Percentiles rank a stretch among this genome's conserved stretches.
These are phyloP conservation scores for Arthrobotrys sinensis DNA, from an alignment of 2,329 filamentous ascomycete species.

Conservation along the genomic window DNA sequence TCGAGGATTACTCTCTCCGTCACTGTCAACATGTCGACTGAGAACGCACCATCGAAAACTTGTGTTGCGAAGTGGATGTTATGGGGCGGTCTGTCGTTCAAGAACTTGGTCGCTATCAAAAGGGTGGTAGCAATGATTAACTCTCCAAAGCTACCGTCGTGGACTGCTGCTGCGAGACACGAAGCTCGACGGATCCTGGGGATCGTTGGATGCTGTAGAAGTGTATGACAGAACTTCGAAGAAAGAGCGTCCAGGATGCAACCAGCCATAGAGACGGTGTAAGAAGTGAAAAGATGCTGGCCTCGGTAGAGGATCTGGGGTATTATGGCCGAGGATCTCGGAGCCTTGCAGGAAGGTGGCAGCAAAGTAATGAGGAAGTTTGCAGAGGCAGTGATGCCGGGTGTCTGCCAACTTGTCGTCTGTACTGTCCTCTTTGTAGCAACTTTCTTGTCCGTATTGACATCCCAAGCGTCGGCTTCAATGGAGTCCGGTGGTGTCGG, in stretches of 20 bases:
- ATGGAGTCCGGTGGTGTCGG: slow-evolving; percentile 58
- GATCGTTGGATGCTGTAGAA: slow-evolving; percentile 51
- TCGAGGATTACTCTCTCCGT: slow-evolving; percentile 45
- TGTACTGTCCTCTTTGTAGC: slow-evolving; percentile 2
- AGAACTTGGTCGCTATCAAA: slow-evolving; percentile 53
- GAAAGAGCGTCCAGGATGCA: slow-evolving; percentile 59
- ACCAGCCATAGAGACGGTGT: slow-evolving; percentile 56
- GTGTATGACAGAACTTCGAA: slow-evolving; percentile 58
- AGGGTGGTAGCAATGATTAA: slow-evolving; percentile 47
- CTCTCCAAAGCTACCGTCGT: slow-evolving; percentile 50
- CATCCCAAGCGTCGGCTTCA: slow-evolving; percentile 44
- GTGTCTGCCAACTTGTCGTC: slow-evolving; percentile 49
- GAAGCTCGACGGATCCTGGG: slow-evolving; percentile 42
- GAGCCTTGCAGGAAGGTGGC: slow-evolving; percentile 50
- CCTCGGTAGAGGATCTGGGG: slow-evolving; percentile 50
- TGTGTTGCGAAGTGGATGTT: slow-evolving; percentile 58
- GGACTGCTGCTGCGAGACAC: neutral
- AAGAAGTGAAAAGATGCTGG: slow-evolving; percentile 56
- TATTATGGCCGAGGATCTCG: slow-evolving; percentile 34
- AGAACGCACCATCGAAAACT: slow-evolving; percentile 47
- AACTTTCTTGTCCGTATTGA: slow-evolving; percentile 14
- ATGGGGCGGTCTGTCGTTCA: slow-evolving; percentile 56
- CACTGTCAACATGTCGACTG: slow-evolving; percentile 50
- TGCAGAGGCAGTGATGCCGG: slow-evolving; percentile 41
- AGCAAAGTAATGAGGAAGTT: slow-evolving; percentile 39